A percentile compares a stretch with the other conserved stretches of the same genome.
Conservation (phyloP, 768 basidiomycete species). For the Podaxis sp. region DNA sequence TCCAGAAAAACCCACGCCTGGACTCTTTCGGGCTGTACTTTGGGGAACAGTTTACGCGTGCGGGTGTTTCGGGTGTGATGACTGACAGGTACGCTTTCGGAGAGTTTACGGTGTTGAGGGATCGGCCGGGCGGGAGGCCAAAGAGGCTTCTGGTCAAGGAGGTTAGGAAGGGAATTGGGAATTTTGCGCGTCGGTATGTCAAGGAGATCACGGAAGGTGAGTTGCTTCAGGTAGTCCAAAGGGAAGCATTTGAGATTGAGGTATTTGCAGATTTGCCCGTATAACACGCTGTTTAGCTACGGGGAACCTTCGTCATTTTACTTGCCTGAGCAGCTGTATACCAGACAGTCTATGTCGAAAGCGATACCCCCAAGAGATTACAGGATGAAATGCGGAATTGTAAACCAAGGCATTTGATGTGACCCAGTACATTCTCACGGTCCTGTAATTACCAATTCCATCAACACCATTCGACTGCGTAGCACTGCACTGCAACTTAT, state of each 20-base stretch:
- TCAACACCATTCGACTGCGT: neutral
- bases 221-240: neutral
- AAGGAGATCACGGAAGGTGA: neutral
- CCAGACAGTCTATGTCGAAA: no score
- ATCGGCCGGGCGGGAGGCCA: neutral
- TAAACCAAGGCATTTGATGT: no score
- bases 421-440: neutral
- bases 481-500: neutral
- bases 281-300: neutral
- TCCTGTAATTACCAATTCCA: neutral
- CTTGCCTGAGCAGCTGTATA: no score
- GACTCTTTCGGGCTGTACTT: constrained; percentile 1
- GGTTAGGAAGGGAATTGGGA: neutral
- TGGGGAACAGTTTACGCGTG: neutral
- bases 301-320: neutral
- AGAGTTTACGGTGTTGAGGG: constrained; percentile 4
- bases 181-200: neutral
- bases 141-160: neutral
- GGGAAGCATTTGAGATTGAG: neutral
- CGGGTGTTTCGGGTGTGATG: neutral
- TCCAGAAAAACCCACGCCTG: neutral
- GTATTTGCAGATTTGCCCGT: neutral
- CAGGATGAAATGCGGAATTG: no score
- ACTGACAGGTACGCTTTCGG: neutral
- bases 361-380: no score